phyloP scores from a whole-genome alignment of 805 yeast genomes.

The Schizosaccharomyces japonicus region DNA sequence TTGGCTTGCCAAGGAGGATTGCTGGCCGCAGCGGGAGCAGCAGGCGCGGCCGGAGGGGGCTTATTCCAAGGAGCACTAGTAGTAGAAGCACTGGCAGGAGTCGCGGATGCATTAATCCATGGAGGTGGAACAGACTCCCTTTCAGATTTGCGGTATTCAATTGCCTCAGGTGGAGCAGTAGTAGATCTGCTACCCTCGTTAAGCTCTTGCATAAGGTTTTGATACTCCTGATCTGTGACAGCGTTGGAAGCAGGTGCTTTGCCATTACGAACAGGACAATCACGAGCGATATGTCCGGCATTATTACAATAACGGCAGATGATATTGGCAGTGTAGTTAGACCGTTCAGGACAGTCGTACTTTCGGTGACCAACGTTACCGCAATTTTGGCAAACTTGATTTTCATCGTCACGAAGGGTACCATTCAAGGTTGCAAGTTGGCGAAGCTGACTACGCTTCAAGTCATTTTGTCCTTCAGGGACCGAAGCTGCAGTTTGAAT shows the following conservation, averaged over 20 bases:
- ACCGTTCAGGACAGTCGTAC: slow-evolving; percentile 35
- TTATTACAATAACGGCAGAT: slow-evolving; percentile 61
- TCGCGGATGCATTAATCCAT: neutral
- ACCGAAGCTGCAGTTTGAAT: slow-evolving; percentile 63
- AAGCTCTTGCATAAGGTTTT: slow-evolving; percentile 4
- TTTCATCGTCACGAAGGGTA: slow-evolving; percentile 62
- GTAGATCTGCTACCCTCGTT: neutral
- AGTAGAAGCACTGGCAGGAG: neutral
- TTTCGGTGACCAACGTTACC: slow-evolving; percentile 42
- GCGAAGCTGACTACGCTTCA: slow-evolving; percentile 71
- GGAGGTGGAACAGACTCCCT: neutral
- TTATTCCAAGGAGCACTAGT: slow-evolving; percentile 5
- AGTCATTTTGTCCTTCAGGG: slow-evolving; percentile 82
- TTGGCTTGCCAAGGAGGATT: slow-evolving; percentile 3
- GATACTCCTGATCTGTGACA: slow-evolving; percentile 3
- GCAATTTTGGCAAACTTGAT: slow-evolving; percentile 37
- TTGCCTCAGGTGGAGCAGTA: neutral
- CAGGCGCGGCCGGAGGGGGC: neutral
- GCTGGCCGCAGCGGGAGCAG: neutral
- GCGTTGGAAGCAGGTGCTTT: neutral
- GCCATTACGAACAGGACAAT: slow-evolving; percentile 33
- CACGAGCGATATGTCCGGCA: slow-evolving; percentile 69
- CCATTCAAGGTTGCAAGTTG: slow-evolving; percentile 89
- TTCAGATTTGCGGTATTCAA: neutral
- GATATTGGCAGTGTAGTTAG: slow-evolving; percentile 28